Base-by-base conservation (phyloP, 768 basidiomycete species). In the Suillus occidentalis region DNA sequence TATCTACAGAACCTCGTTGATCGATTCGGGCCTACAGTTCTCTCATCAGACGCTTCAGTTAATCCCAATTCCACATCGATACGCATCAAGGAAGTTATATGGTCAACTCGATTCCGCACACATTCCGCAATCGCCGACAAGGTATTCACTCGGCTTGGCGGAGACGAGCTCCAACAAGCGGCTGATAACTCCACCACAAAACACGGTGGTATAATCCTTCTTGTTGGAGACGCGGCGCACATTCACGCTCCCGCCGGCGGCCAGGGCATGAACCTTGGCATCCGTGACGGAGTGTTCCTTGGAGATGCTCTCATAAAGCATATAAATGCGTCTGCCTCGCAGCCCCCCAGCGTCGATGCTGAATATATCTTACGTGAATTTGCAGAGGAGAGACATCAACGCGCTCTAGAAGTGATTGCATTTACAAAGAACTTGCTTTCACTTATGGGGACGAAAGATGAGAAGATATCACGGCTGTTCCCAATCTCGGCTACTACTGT, bases 241-340 rank as follows among this genome's bases (percentile, higher is more conserved):
- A 80, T 83, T 56, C 84, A 84, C 62, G 80, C 83, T 2, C 83
- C 84, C n/a, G 75, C 78, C 8, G 84, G 83, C 12, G 84, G 83
- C 2, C 83, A 84, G 64, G 84, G 84, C 22, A 82, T 85, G 83
- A 83, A 84, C 64, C 78, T 84, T 31, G 83, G 84, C n/a, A 73
- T 85, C 22, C 78, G 83, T 16, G 84, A 85, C 66, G 82, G 80
- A n/a, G 75, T 83, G 12, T 70, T 73, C 47, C 76, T 84, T 28
- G 83, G 78, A 22, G 73, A 64, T 20, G 78, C 71, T 22, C 72
- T 85, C 57, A 70, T 73, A 14, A 67, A 72, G 28, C 80, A 80
- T 69, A 60, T 76, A 3, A 64, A 61, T 6, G 60, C 52, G 22
- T n/a, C 49, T 12, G 53, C 63, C 20, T 53, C 55, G 14, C 39